These are phyloP conservation scores for Lentinus brumalis DNA, from an alignment of 768 basidiomycete species.

Conservation along the genomic window DNA sequence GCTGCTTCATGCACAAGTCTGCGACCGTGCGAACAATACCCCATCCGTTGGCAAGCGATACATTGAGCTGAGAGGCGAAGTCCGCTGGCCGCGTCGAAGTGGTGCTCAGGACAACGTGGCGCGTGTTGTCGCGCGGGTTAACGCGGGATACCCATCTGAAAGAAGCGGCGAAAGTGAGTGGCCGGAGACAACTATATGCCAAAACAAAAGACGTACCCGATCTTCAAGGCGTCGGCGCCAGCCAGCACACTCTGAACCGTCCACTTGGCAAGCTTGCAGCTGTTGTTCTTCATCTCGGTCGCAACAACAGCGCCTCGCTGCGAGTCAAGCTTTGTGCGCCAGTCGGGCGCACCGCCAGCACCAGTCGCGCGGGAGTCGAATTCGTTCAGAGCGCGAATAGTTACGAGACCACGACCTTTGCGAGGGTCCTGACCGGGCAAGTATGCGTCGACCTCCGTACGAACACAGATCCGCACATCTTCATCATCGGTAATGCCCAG, in stretches of 20 bases:
- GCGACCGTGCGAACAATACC: constrained; percentile 95
- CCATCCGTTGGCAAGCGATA: constrained; percentile 96
- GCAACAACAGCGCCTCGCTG: constrained; percentile 98
- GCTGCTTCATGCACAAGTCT: constrained; percentile 94
- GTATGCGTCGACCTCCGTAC: constrained; percentile 96
- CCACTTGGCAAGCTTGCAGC: constrained; percentile 97
- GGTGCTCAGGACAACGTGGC: constrained; percentile 94
- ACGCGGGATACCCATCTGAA: constrained; percentile 91
- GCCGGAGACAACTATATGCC: neutral
- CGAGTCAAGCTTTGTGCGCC: constrained; percentile 95
- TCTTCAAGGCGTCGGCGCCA: constrained; percentile 95
- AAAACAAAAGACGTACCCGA: constrained; percentile 67
- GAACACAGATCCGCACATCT: constrained; percentile 85
- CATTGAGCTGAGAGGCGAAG: constrained; percentile 93
- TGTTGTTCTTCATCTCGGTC: constrained; percentile 99
- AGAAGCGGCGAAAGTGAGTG: neutral
- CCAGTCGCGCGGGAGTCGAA: constrained; percentile 91
- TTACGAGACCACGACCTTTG: constrained; percentile 78
- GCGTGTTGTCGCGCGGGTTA: constrained; percentile 91
- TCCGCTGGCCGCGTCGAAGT: constrained; percentile 93
- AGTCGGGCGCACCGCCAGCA: constrained; percentile 95
- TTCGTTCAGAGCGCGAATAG: constrained; percentile 95
- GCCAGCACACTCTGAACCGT: constrained; percentile 93
- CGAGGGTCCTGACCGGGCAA: constrained; percentile 58
- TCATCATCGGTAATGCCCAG: constrained; percentile 90